Percentiles rank a stretch among this genome's conserved stretches.
Conservation (phyloP, 306 rosid genomes). For the Fragaria ananassa region DNA sequence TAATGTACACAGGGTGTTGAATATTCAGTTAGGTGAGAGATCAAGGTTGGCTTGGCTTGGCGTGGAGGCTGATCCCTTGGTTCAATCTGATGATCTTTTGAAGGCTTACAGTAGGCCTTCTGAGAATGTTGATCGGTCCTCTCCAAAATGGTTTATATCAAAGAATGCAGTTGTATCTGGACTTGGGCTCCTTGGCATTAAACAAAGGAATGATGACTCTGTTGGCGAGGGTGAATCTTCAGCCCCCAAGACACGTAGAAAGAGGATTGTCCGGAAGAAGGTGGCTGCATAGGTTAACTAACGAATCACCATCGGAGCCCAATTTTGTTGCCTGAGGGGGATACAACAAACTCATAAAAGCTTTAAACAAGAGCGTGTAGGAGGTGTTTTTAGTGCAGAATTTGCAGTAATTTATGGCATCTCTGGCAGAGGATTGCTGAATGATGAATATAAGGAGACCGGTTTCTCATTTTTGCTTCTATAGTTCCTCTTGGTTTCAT, state of each 20-base stretch:
- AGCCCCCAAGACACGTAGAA: slow-evolving; percentile 73
- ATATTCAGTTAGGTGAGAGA: slow-evolving; percentile 84
- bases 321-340: slow-evolving; percentile 49
- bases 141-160: slow-evolving; percentile 95
- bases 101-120: slow-evolving; percentile 78
- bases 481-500: neutral
- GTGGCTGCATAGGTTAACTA: slow-evolving; percentile 51
- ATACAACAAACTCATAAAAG: neutral
- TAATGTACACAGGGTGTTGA: slow-evolving; percentile 59
- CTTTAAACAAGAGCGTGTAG: neutral
- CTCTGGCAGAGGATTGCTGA: slow-evolving; percentile 10
- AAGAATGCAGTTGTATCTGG: slow-evolving; percentile 89
- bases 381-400: neutral
- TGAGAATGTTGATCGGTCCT: slow-evolving; percentile 43
- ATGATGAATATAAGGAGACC: slow-evolving; percentile 9
- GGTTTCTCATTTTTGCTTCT: neutral
- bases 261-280: slow-evolving; percentile 83
- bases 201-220: slow-evolving; percentile 51
- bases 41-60: slow-evolving; percentile 97
- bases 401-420: slow-evolving; percentile 8
- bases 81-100: slow-evolving; percentile 69
- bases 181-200: slow-evolving; percentile 95
- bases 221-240: slow-evolving; percentile 47
- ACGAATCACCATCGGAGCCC: slow-evolving; percentile 22
- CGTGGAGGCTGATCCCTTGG: slow-evolving; percentile 89